Evolutionary conservation across 2,329 filamentous ascomycete genomes (phyloP).

Genomic region (Microsporum ferrugineum): DNA sequence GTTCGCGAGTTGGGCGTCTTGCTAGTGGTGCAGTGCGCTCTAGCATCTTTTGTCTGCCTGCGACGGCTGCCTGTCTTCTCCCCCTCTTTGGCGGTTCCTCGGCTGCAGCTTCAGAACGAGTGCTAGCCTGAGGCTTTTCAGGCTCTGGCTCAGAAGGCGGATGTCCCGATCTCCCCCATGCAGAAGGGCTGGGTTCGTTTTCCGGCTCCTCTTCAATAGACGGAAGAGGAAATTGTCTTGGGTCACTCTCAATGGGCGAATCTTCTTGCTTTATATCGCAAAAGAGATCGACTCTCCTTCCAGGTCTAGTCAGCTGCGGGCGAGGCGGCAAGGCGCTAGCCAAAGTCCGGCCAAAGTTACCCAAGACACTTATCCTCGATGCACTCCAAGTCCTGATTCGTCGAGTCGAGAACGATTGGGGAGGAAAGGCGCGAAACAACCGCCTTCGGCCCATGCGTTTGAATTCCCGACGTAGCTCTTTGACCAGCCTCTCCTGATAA

Average conservation of each 20-base stretch:
- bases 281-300: conserved; percentile 1
- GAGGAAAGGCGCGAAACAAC: background rate
- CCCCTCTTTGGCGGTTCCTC: background rate
- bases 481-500: background rate
- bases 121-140: background rate
- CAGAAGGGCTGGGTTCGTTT: background rate
- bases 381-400: conserved; percentile 10
- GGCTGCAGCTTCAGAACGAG: background rate
- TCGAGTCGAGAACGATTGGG: background rate
- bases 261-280: background rate
- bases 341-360: background rate
- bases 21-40: background rate
- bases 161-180: background rate
- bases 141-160: background rate
- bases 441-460: background rate
- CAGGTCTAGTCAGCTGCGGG: conserved; percentile 10
- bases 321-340: background rate
- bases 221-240: background rate
- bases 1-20: background rate
- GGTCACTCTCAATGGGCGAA: background rate
- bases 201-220: background rate
- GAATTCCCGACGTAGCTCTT: background rate
- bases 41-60: background rate
- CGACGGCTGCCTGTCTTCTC: conserved; percentile 3
- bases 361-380: background rate